Evolutionary conservation across 2,329 filamentous ascomycete genomes (phyloP), one percentile per base, ranked within the genome.

Genomic region (Scolecobasidium constrictum): DNA sequence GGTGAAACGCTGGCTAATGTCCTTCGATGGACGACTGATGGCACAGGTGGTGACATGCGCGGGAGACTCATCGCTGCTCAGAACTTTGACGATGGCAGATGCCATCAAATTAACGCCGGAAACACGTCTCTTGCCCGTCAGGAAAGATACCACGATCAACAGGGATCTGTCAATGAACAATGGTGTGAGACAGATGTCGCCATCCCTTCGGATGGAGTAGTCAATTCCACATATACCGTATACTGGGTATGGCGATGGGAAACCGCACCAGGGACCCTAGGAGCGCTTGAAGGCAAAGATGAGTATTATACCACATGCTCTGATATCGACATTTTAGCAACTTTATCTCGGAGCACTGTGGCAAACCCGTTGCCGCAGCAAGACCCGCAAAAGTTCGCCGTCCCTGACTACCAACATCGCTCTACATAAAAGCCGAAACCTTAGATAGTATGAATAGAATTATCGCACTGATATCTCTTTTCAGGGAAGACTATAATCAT

Each of bases 171-270:
- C 16, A 56, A 62, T 42, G 62, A 63, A 37, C 75, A 81, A 52
- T 80, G 72, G 66, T 96, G 90, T 64, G 88, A 95, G 61, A 80
- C 80, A 26, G 81, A 92, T 55, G 67, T 95, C 37, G 70, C 78
- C 54, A 67, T 98, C 12, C 92, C 92, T 0, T 56, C 67, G 4
- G 73, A 83, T 51, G 66, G 77, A 38, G 61, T 72, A n/a, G 60
- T 68, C 7, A 77, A 78, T 36, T 73, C 78, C 21, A 71, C 72
- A 20, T 86, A 88, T 59, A 90, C 86, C 3, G 65, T 94, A 40
- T 94, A 94, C 68, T 96, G 90, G 90, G 81, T 94, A 35, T 96
- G 90, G 92, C 83, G 94, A 60, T 98, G 86, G 86, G 81, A 82
- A 3, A 80, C 76, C 15, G 53, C 53, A 5, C 46, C 57, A 6